Conservation (phyloP, 768 basidiomycete species). For the Russula foetens region DNA sequence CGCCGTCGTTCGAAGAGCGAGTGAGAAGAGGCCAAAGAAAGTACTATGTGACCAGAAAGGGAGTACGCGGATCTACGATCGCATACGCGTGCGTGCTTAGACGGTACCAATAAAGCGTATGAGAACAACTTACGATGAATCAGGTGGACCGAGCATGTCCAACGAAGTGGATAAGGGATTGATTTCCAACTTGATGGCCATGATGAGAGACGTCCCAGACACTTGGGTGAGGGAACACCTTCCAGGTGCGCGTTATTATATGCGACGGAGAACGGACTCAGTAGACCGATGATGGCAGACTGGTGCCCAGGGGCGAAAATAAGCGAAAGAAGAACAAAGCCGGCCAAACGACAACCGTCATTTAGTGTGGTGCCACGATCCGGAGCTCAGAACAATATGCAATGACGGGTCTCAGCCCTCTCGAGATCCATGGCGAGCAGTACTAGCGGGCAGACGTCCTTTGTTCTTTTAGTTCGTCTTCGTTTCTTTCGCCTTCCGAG, state of each 20-base stretch:
- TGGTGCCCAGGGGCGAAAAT: not conserved
- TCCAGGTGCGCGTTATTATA: constrained; percentile 3
- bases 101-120: not conserved
- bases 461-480: not conserved
- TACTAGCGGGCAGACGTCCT: not conserved
- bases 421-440: not conserved
- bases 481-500: not conserved
- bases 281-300: not conserved
- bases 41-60: constrained; percentile 69
- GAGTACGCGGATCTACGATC: constrained; percentile 73
- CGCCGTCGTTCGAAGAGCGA: constrained; percentile 49
- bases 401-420: not conserved
- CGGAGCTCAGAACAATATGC: not conserved
- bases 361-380: not conserved
- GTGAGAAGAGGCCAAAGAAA: constrained; percentile 51
- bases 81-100: not conserved
- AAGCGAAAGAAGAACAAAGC: constrained; percentile 8
- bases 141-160: constrained; percentile 64
- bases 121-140: constrained; percentile 44
- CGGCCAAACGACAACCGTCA: too few species aligned
- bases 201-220: constrained; percentile 24
- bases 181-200: constrained; percentile 63
- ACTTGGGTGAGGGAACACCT: not conserved
- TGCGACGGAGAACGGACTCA: not conserved
- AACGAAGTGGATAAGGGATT: constrained; percentile 47